A percentile compares a stretch with the other conserved stretches of the same genome.
phyloP scores from a whole-genome alignment of 352 stramenopile species.

The Globisporangium parvum region DNA sequence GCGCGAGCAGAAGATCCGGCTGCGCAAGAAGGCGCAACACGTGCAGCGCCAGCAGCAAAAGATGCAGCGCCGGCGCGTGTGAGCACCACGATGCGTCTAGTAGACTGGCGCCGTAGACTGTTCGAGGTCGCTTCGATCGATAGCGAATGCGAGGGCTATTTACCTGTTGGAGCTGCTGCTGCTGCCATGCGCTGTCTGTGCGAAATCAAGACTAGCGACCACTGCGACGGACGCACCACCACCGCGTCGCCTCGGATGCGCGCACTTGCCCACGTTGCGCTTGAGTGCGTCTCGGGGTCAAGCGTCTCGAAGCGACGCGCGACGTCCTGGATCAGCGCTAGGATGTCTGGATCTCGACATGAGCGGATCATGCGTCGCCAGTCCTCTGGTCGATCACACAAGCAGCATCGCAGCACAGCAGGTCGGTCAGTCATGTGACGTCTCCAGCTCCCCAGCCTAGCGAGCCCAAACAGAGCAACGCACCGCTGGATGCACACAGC shows the following conservation, averaged over 20 bases:
- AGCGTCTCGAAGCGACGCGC: constrained; percentile 5
- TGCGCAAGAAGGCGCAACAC: constrained; percentile 74
- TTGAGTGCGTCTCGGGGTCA: constrained; percentile 11
- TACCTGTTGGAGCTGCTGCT: constrained; percentile 1
- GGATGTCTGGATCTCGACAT: constrained; percentile 17
- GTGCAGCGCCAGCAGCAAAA: constrained; percentile 53
- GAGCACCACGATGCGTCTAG: background rate
- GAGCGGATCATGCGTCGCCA: constrained; percentile 26
- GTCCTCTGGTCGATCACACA: constrained; percentile 11
- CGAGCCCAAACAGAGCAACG: background rate
- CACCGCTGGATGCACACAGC: constrained; percentile 26
- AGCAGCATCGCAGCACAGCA: background rate
- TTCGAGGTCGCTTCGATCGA: background rate
- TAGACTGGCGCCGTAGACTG: background rate
- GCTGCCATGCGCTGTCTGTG: background rate
- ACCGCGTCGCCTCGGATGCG: constrained; percentile 21
- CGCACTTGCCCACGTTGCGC: constrained; percentile 21
- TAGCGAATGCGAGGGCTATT: no score
- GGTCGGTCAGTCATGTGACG: background rate
- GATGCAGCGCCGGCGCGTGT: constrained; percentile 30
- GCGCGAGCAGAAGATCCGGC: constrained; percentile 77
- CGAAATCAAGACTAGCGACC: constrained; percentile 19
- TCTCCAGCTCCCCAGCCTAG: background rate
- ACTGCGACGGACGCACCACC: constrained; percentile 24
- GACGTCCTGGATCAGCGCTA: constrained; percentile 17